Percentiles rank a stretch among this genome's conserved stretches.
phyloP scores from a whole-genome alignment of 2,329 filamentous ascomycete genomes.

The Fusarium udum region DNA sequence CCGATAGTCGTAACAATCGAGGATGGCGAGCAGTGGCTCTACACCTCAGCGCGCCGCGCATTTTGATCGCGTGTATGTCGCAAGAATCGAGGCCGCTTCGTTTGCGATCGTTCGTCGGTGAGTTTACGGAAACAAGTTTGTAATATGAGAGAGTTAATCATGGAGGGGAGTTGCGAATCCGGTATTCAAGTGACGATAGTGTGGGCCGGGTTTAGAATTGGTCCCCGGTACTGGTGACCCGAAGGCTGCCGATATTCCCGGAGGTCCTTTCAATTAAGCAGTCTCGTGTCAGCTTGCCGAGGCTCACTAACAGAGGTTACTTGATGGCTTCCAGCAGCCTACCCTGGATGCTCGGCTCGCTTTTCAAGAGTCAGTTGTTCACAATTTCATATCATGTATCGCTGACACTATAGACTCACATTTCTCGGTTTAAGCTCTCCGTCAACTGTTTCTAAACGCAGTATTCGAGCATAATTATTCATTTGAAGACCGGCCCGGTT shows the following conservation, averaged over 20 bases:
- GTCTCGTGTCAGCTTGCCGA: conserved; percentile 5
- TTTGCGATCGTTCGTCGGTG: conserved; percentile 8
- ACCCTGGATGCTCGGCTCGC: conserved; percentile 30
- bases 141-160: conserved; percentile 15
- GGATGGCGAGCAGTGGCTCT: conserved; percentile 28
- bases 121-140: conserved; percentile 7
- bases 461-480: too few relatives aligned
- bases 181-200: conserved; percentile 39
- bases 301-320: conserved; percentile 26
- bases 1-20: conserved; percentile 18
- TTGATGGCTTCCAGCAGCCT: conserved; percentile 11
- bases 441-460: background rate
- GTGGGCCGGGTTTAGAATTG: conserved; percentile 44
- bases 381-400: background rate
- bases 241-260: conserved; percentile 34
- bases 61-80: conserved; percentile 22
- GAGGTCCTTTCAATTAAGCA: conserved; percentile 38
- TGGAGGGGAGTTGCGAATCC: conserved; percentile 40
- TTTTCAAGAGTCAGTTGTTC: background rate
- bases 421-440: background rate
- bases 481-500: background rate
- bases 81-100: background rate
- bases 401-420: background rate
- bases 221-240: conserved; percentile 33
- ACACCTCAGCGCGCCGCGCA: conserved; percentile 34